Conservation (phyloP, 805 yeast genomes). For the Yarrowia porcina region DNA sequence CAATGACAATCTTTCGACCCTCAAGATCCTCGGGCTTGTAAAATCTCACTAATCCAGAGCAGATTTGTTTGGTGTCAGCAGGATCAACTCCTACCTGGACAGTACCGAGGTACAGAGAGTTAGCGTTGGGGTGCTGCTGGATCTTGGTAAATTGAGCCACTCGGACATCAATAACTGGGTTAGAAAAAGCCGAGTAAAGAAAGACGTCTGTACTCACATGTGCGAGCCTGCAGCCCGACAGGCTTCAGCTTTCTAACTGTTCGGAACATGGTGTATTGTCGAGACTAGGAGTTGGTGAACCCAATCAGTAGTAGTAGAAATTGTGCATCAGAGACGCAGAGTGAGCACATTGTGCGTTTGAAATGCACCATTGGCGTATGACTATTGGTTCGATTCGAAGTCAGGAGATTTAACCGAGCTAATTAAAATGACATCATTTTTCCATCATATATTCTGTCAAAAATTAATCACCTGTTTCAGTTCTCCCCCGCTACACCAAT, state of each 20-base stretch:
- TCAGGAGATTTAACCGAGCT: no score
- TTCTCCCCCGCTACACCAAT: no score
- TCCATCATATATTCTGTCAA: no score
- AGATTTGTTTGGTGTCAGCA: not conserved
- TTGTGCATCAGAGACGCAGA: not conserved
- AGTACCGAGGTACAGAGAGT: slow-evolving; percentile 13
- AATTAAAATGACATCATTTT: no score
- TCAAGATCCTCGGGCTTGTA: not conserved
- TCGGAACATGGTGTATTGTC: not conserved
- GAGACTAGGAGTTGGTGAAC: not conserved
- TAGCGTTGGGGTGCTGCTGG: slow-evolving; percentile 18
- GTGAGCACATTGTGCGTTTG: not conserved
- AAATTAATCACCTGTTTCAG: no score
- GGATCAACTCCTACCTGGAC: slow-evolving; percentile 12
- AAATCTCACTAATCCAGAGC: slow-evolving; percentile 1
- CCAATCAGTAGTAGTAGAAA: not conserved
- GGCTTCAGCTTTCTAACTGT: not conserved
- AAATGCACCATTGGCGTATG: no score
- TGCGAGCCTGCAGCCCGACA: not conserved
- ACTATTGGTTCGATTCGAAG: no score
- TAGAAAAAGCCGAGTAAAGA: no score
- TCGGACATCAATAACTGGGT: slow-evolving; percentile 18
- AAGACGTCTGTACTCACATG: slow-evolving; percentile 7
- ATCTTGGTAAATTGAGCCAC: slow-evolving; percentile 2
- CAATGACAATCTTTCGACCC: not conserved